Evolutionary conservation across 2,329 filamentous ascomycete species (phyloP).

Genomic region (Colletotrichum caudatum): DNA sequence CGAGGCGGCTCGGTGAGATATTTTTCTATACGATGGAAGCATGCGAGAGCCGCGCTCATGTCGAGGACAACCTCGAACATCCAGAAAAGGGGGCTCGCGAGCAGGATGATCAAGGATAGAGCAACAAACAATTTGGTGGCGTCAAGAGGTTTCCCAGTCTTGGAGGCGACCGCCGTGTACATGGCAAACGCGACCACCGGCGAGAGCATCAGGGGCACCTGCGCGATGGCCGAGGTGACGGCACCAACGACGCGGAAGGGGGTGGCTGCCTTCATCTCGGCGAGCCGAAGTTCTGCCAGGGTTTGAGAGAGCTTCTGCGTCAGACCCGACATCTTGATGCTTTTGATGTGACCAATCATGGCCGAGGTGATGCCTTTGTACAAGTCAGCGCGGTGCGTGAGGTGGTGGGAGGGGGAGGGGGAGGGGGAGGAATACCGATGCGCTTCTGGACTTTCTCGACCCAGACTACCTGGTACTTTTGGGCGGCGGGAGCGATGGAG

Average conservation of each 20-base stretch:
- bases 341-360: conserved; percentile 63
- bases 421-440: conserved; percentile 55
- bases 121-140: conserved; percentile 43
- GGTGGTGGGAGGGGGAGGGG: conserved; percentile 44
- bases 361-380: conserved; percentile 55
- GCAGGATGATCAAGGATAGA: conserved; percentile 44
- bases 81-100: conserved; percentile 49
- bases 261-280: conserved; percentile 44
- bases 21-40: conserved; percentile 47
- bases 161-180: conserved; percentile 20
- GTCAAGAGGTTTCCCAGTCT: conserved; percentile 26
- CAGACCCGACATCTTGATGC: conserved; percentile 63
- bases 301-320: conserved; percentile 52
- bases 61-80: conserved; percentile 50
- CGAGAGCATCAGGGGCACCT: conserved; percentile 43
- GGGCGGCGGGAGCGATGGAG: conserved; percentile 46
- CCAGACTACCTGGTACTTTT: conserved; percentile 54
- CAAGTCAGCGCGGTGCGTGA: neutral
- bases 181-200: conserved; percentile 42
- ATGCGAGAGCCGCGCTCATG: conserved; percentile 44
- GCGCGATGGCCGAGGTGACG: conserved; percentile 52
- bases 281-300: conserved; percentile 42
- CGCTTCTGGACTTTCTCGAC: conserved; percentile 62
- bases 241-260: conserved; percentile 50
- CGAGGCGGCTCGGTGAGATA: conserved; percentile 46